Conservation (phyloP, 257 asterid species). For the Misopates orontium region DNA sequence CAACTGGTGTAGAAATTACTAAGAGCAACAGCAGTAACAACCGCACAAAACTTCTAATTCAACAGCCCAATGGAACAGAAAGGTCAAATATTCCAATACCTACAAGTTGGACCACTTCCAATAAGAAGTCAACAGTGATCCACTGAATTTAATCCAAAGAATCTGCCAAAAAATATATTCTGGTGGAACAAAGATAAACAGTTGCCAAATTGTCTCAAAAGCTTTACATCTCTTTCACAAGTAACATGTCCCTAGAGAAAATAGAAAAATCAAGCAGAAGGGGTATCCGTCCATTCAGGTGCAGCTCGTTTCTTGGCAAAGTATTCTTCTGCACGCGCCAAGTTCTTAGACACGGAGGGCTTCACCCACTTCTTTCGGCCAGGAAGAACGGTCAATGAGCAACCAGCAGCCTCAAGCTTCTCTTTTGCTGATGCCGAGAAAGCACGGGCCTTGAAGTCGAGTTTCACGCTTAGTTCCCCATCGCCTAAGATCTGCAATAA, state of each 20-base stretch:
- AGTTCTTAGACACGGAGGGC: conserved; percentile 61
- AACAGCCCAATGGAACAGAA: conserved; percentile 11
- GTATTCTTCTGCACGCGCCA: conserved; percentile 84
- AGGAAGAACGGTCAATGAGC: conserved; percentile 57
- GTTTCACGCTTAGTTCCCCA: conserved; percentile 53
- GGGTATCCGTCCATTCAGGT: conserved; percentile 39
- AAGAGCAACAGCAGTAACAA: no score
- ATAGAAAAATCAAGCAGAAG: conserved; percentile 34
- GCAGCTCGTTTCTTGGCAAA: conserved; percentile 79
- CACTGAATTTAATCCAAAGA: conserved; percentile 26
- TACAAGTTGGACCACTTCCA: conserved; percentile 26
- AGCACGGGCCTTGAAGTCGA: conserved; percentile 58
- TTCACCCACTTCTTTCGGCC: conserved; percentile 85
- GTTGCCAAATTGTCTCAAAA: conserved; percentile 8
- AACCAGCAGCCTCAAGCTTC: conserved; percentile 59
- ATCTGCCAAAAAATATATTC: conserved; percentile 23
- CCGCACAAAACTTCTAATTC: conserved; percentile 3
- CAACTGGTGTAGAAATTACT: no score
- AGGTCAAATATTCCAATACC: conserved; percentile 26
- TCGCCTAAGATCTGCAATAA: conserved; percentile 49
- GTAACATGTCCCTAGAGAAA: conserved; percentile 18
- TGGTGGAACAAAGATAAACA: conserved; percentile 16
- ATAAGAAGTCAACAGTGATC: conserved; percentile 21
- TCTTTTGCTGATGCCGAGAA: conserved; percentile 54
- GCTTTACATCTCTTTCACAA: conserved; percentile 29